phyloP scores from a whole-genome alignment of 1,284 basidiomycete species.

The Ganoderma sinense region DNA sequence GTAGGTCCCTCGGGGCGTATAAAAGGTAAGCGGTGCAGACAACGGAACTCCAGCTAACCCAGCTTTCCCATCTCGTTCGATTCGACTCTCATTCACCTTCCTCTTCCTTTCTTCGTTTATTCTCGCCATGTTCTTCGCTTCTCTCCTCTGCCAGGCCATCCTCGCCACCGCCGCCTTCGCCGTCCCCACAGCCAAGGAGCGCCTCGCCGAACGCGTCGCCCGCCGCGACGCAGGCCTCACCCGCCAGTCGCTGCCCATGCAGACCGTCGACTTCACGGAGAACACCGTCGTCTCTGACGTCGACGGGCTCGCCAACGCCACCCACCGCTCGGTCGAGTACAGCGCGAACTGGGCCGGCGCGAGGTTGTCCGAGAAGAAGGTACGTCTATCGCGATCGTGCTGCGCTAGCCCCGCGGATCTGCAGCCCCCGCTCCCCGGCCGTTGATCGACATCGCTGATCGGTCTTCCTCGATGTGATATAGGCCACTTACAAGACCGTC shows the following conservation, averaged over 20 bases:
- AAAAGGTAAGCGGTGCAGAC: background rate
- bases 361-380: constrained; percentile 27
- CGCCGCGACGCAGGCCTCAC: constrained; percentile 23
- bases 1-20: background rate
- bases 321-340: constrained; percentile 27
- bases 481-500: constrained; percentile 39
- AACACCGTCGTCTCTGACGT: constrained; percentile 3
- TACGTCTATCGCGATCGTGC: too few relatives aligned
- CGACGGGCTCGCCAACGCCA: constrained; percentile 17
- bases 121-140: constrained; percentile 27
- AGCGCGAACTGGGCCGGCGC: constrained; percentile 39
- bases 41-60: background rate
- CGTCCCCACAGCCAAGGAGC: constrained; percentile 29
- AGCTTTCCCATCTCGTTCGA: constrained; percentile 23
- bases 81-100: constrained; percentile 18
- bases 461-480: background rate
- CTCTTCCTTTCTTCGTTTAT: constrained; percentile 2
- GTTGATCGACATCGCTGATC: background rate
- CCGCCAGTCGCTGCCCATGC: constrained; percentile 30
- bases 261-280: constrained; percentile 2
- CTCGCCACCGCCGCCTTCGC: constrained; percentile 33
- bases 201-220: constrained; percentile 27
- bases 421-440: background rate
- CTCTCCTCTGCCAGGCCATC: constrained; percentile 32
- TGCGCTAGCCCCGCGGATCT: background rate